Evolutionary conservation across 2,329 filamentous ascomycete species (phyloP).

Genomic region (Pseudohalonectria lignicola): DNA sequence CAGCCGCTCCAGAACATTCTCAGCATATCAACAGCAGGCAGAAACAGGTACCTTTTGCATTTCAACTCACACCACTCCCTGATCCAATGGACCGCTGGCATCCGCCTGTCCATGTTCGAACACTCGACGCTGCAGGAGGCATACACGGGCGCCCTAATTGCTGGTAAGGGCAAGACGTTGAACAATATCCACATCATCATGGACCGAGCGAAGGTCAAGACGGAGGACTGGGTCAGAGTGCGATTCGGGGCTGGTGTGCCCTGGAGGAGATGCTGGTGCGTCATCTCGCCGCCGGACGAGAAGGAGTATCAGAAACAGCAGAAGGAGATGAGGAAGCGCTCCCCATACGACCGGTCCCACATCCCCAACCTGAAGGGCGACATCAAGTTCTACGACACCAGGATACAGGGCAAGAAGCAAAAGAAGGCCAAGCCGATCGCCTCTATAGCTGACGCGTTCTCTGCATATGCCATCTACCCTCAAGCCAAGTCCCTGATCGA

Average conservation of each 20-base stretch:
- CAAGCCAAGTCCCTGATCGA: conserved; percentile 91
- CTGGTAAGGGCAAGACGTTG: conserved; percentile 78
- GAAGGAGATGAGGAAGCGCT: conserved; percentile 73
- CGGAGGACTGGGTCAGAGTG: conserved; percentile 90
- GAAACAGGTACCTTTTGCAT: conserved; percentile 89
- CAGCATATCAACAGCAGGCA: conserved; percentile 88
- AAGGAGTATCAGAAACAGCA: conserved; percentile 80
- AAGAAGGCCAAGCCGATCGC: conserved; percentile 89
- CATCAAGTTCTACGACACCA: conserved; percentile 89
- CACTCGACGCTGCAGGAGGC: conserved; percentile 88
- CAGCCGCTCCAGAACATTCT: conserved; percentile 88
- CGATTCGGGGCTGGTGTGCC: conserved; percentile 92
- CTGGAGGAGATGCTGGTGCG: conserved; percentile 95
- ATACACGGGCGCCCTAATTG: conserved; percentile 91
- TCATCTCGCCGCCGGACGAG: conserved; percentile 84
- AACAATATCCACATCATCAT: conserved; percentile 89
- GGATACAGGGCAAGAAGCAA: conserved; percentile 64
- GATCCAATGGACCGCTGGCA: conserved; percentile 91
- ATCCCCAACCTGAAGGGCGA: conserved; percentile 65
- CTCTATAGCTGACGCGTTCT: conserved; percentile 81
- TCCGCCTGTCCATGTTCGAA: conserved; percentile 89
- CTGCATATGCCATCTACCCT: conserved; percentile 91
- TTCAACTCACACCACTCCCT: conserved; percentile 93
- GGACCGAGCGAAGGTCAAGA: conserved; percentile 64
- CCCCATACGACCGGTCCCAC: conserved; percentile 66